phyloP scores from a whole-genome alignment of 192 early-diverging fungal species.

The Mortierella hygrophila region DNA sequence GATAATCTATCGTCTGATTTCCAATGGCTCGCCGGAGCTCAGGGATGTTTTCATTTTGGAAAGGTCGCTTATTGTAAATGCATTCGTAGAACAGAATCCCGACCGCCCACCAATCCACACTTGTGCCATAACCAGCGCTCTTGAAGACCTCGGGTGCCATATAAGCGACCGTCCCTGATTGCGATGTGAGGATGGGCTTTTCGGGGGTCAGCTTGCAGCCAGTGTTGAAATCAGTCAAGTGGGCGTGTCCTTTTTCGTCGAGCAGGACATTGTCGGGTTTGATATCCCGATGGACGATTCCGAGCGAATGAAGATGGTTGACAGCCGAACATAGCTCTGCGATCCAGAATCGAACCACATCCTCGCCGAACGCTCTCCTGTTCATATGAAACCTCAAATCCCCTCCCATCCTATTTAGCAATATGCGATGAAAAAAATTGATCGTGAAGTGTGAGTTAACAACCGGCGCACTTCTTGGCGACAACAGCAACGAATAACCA shows the following conservation, averaged over 20 bases:
- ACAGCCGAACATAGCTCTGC: conserved; percentile 89
- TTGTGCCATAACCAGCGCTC: conserved; percentile 80
- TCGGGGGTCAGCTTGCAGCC: conserved; percentile 76
- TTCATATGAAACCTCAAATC: conserved; percentile 88
- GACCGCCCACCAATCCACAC: conserved; percentile 98
- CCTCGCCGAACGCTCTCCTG: conserved; percentile 77
- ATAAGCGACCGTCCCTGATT: conserved; percentile 92
- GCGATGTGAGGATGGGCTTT: conserved; percentile 76
- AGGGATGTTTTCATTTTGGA: conserved; percentile 32
- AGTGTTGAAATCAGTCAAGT: conserved; percentile 97
- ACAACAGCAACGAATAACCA: background rate
- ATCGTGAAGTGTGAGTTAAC: background rate
- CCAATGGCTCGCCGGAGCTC: conserved; percentile 39
- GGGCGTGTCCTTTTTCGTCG: conserved; percentile 85
- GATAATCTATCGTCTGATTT: conserved; percentile 43
- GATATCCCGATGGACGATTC: conserved; percentile 91
- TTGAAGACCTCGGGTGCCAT: conserved; percentile 89
- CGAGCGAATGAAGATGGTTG: conserved; percentile 83
- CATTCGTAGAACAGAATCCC: conserved; percentile 94
- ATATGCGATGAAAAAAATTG: background rate
- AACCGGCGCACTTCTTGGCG: background rate
- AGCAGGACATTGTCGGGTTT: conserved; percentile 94
- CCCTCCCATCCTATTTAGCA: conserved; percentile 75
- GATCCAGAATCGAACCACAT: conserved; percentile 84
- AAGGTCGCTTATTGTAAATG: conserved; percentile 66